These are phyloP conservation scores for Neurospora crassa DNA, from an alignment of 2,329 filamentous ascomycete genomes.

Conservation along the genomic window DNA sequence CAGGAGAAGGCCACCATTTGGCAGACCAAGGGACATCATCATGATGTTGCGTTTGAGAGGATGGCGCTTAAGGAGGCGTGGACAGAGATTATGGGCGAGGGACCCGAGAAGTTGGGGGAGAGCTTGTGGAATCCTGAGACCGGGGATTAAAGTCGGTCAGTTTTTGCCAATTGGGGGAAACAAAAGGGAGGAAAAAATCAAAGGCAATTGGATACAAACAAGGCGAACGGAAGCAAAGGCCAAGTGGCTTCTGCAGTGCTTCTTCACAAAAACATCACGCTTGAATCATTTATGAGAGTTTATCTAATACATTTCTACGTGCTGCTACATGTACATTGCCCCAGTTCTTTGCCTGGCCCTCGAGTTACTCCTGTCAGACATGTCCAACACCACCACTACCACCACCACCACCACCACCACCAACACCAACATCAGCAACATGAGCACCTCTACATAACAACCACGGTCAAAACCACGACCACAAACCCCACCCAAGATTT, in stretches of 20 bases:
- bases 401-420: neutral
- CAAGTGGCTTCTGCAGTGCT: neutral
- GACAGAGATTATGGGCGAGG: slow-evolving; percentile 6
- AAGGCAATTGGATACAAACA: neutral
- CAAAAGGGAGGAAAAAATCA: too few relatives aligned
- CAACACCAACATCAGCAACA: neutral
- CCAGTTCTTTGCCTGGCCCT: neutral
- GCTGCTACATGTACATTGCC: neutral
- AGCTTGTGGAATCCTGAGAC: slow-evolving; percentile 2
- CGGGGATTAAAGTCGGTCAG: too few relatives aligned
- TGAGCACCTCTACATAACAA: neutral
- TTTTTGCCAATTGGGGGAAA: too few relatives aligned
- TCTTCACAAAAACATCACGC: neutral
- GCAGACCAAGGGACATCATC: slow-evolving; percentile 8
- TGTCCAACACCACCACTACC: neutral
- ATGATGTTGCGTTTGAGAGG: slow-evolving; percentile 8
- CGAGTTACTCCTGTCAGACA: neutral
- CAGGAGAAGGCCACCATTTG: slow-evolving; percentile 5
- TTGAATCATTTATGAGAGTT: neutral
- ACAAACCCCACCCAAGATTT: neutral
- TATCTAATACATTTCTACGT: neutral
- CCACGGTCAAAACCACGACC: neutral
- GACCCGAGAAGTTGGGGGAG: neutral
- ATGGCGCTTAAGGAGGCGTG: slow-evolving; percentile 11
- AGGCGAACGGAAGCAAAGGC: neutral